Base-by-base conservation (phyloP, 768 basidiomycete genomes). In the Naematelia aurantialba region DNA sequence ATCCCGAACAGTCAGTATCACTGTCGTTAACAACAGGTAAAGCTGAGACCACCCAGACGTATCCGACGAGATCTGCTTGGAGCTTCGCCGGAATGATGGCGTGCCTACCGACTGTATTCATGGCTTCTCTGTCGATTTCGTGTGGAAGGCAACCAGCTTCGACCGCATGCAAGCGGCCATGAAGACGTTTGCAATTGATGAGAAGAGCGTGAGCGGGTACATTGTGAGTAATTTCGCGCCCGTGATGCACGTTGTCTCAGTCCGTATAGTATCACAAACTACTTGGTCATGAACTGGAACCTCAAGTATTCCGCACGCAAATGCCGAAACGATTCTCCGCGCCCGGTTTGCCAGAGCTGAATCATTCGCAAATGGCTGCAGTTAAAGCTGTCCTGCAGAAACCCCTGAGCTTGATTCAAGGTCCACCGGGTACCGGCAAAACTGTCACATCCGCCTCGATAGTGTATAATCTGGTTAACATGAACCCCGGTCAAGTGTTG, bases 121-220 rank as follows among this genome's bases (percentile, higher is more conserved):
- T 73, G 89, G 90, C 67, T 98, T 96, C 70, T 87, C 89, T 0
- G 96, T 88, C n/a, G 96, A 99, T 76, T 99, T 98, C 71, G 94
- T 99, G 3, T 99, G 96, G 96, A 99, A 99, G 79, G 93, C 92
- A 3, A 99, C 96, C 1, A 98, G 94, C 77, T 99, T 99, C 70
- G 96, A 99, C 76, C 83, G 96, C 50, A 99, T 99, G 96, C 96
- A 99, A 75, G 83, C 91, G 30, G 94, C 96, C 0, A 98, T 99
- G 94, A 98, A 97, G 83, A 98, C 93, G 0, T 99, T 99, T 74
- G 96, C 96, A 5, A 89, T 99, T 17, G 96, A 99, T 68, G 96
- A 99, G 79, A 96, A 97, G 82, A 96, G 92, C 75, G 96, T 99
- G 67, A 93, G 90, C 73, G 96, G 94, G 11, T 99, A 97, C 66